Percentiles rank a stretch among this genome's conserved stretches.
phyloP scores from a whole-genome alignment of 805 yeast species.

The Saturnispora halmiae region DNA sequence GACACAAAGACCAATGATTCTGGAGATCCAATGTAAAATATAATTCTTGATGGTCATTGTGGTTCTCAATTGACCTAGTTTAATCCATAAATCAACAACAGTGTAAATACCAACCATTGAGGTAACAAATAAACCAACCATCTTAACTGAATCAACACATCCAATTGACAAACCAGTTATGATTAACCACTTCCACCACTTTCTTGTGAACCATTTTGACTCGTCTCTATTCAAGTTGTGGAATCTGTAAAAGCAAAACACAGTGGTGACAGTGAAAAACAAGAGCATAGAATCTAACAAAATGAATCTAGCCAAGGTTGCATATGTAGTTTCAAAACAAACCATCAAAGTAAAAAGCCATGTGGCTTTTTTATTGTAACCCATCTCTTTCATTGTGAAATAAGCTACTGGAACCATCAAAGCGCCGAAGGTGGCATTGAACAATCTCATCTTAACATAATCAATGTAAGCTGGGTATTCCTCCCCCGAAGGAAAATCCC shows the following conservation, averaged over 20 bases:
- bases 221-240: slow-evolving; percentile 47
- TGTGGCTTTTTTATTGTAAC: slow-evolving; percentile 58
- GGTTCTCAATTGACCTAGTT: slow-evolving; percentile 60
- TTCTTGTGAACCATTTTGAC: slow-evolving; percentile 44
- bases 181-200: slow-evolving; percentile 92
- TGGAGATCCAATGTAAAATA: slow-evolving; percentile 58
- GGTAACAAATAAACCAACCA: slow-evolving; percentile 93
- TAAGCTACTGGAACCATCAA: slow-evolving; percentile 83
- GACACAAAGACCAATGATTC: slow-evolving; percentile 57
- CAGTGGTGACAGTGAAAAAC: slow-evolving; percentile 80
- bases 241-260: slow-evolving; percentile 63
- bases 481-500: slow-evolving; percentile 80
- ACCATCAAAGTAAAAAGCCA: slow-evolving; percentile 80
- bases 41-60: slow-evolving; percentile 29
- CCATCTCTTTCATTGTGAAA: slow-evolving; percentile 67
- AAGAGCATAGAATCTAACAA: slow-evolving; percentile 85
- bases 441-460: slow-evolving; percentile 77
- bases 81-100: slow-evolving; percentile 78
- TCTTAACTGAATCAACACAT: slow-evolving; percentile 84
- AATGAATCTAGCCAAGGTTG: slow-evolving; percentile 81
- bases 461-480: slow-evolving; percentile 69
- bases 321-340: slow-evolving; percentile 70
- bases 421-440: slow-evolving; percentile 79
- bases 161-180: slow-evolving; percentile 83
- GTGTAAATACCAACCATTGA: slow-evolving; percentile 87